Percentiles rank a stretch among this genome's conserved stretches.
phyloP scores from a whole-genome alignment of 2,329 filamentous ascomycete species.

The Trichoderma simmonsii region DNA sequence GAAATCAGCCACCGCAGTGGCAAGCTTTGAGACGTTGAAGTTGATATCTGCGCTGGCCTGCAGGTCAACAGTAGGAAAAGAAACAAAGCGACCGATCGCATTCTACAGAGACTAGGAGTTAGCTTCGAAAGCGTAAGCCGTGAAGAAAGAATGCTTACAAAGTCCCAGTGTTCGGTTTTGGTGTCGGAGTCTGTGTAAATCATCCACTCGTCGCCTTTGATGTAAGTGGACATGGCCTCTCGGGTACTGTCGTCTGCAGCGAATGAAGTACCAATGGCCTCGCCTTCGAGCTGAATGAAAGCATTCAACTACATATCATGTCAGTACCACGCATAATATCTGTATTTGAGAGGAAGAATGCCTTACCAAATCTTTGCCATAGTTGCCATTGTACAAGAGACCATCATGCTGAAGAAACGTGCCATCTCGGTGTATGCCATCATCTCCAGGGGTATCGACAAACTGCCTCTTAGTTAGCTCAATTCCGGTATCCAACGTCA shows the following conservation, averaged over 20 bases:
- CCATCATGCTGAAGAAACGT: slow-evolving; percentile 26
- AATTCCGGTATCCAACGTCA: too few species aligned
- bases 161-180: slow-evolving; percentile 23
- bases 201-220: slow-evolving; percentile 26
- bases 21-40: slow-evolving; percentile 26
- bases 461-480: slow-evolving; percentile 15
- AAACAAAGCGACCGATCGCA: slow-evolving; percentile 25
- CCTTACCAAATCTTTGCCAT: slow-evolving; percentile 26
- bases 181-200: slow-evolving; percentile 23
- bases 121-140: neutral
- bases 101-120: slow-evolving; percentile 18
- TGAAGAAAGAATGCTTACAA: slow-evolving; percentile 16
- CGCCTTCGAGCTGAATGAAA: slow-evolving; percentile 25
- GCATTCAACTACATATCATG: slow-evolving; percentile 21
- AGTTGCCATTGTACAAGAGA: slow-evolving; percentile 27
- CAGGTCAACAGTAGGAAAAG: slow-evolving; percentile 23
- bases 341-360: rapidly evolving
- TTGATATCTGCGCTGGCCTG: slow-evolving; percentile 27
- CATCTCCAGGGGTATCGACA: slow-evolving; percentile 18
- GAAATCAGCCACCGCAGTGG: slow-evolving; percentile 23
- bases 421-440: slow-evolving; percentile 27
- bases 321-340: neutral
- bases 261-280: slow-evolving; percentile 26
- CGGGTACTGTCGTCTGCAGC: slow-evolving; percentile 20
- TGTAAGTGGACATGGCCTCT: slow-evolving; percentile 22